Percentiles rank a stretch among this genome's conserved stretches.
Evolutionary conservation across 306 rosid species (phyloP).

Genomic region (Cucurbita maxima): DNA sequence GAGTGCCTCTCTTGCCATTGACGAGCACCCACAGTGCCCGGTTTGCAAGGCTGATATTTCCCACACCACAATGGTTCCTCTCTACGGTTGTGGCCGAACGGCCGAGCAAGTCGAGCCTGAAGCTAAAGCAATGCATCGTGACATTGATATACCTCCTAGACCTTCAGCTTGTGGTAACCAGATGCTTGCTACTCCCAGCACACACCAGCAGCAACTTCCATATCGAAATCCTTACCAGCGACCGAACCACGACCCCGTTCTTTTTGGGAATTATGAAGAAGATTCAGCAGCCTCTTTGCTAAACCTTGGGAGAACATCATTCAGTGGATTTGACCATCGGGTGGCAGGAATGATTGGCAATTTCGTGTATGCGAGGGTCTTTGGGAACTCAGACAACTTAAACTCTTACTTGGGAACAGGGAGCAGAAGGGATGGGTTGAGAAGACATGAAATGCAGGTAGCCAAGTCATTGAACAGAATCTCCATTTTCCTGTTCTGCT

Average conservation of each 20-base stretch:
- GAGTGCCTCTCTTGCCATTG: constrained; percentile 53
- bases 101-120: constrained; percentile 15
- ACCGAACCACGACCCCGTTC: constrained; percentile 27
- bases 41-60: constrained; percentile 83
- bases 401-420: constrained; percentile 40
- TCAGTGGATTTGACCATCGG: constrained; percentile 36
- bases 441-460: constrained; percentile 79
- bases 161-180: constrained; percentile 47
- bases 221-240: constrained; percentile 63
- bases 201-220: constrained; percentile 49
- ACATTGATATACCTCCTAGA: constrained; percentile 50
- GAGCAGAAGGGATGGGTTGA: constrained; percentile 39
- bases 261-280: constrained; percentile 21
- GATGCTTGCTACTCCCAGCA: constrained; percentile 22
- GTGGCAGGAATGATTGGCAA: constrained; percentile 58
- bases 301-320: constrained; percentile 23
- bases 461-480: constrained; percentile 69
- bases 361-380: constrained; percentile 55
- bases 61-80: constrained; percentile 65
- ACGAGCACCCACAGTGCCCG: constrained; percentile 82
- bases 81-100: constrained; percentile 58
- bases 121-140: constrained; percentile 18
- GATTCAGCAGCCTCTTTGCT: constrained; percentile 32
- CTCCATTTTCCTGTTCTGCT: constrained; percentile 70
- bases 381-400: constrained; percentile 44